Evolutionary conservation across 2,329 filamentous ascomycete genomes (phyloP).

Genomic region (Helotiales sp.): DNA sequence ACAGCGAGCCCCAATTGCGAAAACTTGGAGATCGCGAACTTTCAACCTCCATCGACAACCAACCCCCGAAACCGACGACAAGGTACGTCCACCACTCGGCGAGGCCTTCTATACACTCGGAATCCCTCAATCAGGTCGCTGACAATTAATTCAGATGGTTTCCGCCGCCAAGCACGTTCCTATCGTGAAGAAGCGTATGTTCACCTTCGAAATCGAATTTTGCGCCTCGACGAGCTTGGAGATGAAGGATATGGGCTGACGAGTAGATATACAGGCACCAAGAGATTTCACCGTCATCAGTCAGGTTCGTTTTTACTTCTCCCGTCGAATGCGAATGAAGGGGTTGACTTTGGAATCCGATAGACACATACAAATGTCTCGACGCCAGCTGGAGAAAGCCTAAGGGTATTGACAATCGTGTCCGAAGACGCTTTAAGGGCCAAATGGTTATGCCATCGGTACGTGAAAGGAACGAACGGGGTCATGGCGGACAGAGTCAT

Average conservation of each 20-base stretch:
- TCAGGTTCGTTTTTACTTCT: conserved; percentile 53
- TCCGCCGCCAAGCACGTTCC: conserved; percentile 98
- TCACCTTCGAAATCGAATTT: conserved; percentile 29
- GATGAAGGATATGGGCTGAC: conserved; percentile 15
- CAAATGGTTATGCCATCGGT: conserved; percentile 97
- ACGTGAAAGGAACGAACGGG: conserved; percentile 53
- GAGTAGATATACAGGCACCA: conserved; percentile 68
- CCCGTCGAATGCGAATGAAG: not conserved
- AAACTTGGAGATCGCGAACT: conserved; percentile 27
- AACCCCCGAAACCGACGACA: conserved; percentile 40
- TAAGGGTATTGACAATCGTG: conserved; percentile 99
- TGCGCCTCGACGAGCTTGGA: conserved; percentile 13
- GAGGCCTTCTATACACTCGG: not conserved
- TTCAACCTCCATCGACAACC: conserved; percentile 38
- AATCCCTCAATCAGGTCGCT: conserved; percentile 21
- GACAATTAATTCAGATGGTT: conserved; percentile 74
- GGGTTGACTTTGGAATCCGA: not conserved
- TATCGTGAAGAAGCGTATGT: conserved; percentile 99
- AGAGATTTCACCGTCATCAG: conserved; percentile 97
- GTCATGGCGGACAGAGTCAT: conserved; percentile 7
- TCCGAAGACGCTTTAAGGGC: conserved; percentile 96
- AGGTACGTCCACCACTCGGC: conserved; percentile 34
- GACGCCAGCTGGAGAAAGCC: conserved; percentile 96
- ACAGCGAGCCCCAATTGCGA: conserved; percentile 20
- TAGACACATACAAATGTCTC: conserved; percentile 88